A percentile compares a stretch with the other conserved stretches of the same genome.
Conservation (phyloP, 345 rosid species). For the Raphanus raphanistrum region DNA sequence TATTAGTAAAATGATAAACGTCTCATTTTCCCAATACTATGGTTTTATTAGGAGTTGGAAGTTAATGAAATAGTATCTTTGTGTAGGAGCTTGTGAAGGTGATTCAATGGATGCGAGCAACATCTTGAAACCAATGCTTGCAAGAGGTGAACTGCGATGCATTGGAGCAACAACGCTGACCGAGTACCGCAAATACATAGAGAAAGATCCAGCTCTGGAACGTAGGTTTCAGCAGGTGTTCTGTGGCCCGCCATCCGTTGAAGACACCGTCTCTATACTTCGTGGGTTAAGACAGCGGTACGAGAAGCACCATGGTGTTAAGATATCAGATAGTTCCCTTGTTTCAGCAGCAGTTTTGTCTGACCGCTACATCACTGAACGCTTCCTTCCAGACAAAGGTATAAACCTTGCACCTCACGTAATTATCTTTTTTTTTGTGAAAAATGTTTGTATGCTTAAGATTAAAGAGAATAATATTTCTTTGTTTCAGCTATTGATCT, state of each 20-base stretch:
- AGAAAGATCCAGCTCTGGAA: slow-evolving; percentile 88
- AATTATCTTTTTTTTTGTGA: background rate
- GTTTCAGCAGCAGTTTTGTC: slow-evolving; percentile 91
- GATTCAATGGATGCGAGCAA: slow-evolving; percentile 42
- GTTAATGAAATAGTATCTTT: background rate
- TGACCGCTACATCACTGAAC: slow-evolving; percentile 84
- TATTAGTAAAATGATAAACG: background rate
- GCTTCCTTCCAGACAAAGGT: slow-evolving; percentile 96
- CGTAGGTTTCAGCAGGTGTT: slow-evolving; percentile 95
- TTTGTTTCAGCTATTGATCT: slow-evolving; percentile 80
- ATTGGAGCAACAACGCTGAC: slow-evolving; percentile 92
- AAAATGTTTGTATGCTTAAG: background rate
- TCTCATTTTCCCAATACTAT: background rate
- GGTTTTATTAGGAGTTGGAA: background rate
- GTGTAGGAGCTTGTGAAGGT: background rate
- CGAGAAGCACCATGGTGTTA: slow-evolving; percentile 88
- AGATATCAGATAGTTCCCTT: slow-evolving; percentile 86
- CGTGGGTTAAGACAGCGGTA: slow-evolving; percentile 83
- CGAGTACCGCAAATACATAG: slow-evolving; percentile 83
- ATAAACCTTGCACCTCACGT: background rate
- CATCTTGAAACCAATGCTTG: slow-evolving; percentile 90
- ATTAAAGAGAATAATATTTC: background rate
- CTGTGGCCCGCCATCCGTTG: slow-evolving; percentile 89
- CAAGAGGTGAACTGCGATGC: slow-evolving; percentile 85
- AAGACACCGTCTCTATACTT: slow-evolving; percentile 89